These are phyloP conservation scores for Pisolithus microcarpus DNA, from an alignment of 768 basidiomycete species.

Conservation along the genomic window DNA sequence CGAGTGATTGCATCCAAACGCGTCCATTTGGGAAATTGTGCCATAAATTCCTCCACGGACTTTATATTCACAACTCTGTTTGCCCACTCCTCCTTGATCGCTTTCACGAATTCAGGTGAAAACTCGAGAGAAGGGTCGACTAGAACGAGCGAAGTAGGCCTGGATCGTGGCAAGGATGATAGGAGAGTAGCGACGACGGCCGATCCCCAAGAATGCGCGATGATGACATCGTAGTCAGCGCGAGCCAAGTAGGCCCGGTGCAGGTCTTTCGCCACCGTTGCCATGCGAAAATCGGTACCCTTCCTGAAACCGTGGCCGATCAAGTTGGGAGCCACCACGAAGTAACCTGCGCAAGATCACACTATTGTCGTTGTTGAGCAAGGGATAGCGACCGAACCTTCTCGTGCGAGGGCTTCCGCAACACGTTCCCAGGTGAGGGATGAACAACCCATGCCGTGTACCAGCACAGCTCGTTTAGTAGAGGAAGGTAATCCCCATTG, in stretches of 20 bases:
- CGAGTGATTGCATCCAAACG: conserved; percentile 9
- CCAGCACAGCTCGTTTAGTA: conserved; percentile 17
- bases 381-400: conserved; percentile 4
- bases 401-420: conserved; percentile 9
- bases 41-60: conserved; percentile 5
- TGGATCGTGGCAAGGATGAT: background rate
- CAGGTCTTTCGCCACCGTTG: conserved; percentile 12
- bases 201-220: conserved; percentile 6
- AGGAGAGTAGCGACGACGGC: conserved; percentile 1
- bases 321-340: conserved; percentile 18
- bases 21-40: conserved; percentile 11
- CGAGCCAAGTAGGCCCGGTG: conserved; percentile 11
- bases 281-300: conserved; percentile 8
- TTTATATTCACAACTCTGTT: background rate
- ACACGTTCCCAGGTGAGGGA: conserved; percentile 16
- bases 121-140: conserved; percentile 8
- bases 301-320: conserved; percentile 11
- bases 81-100: background rate
- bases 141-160: conserved; percentile 1
- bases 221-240: background rate
- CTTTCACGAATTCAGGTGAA: background rate
- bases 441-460: conserved; percentile 20
- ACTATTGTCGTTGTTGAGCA: background rate
- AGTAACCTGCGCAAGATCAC: conserved; percentile 13
- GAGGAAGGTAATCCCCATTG: conserved; percentile 18